Evolutionary conservation across 2,329 filamentous ascomycete genomes (phyloP).

Genomic region (Scleromitrula shiraiana): DNA sequence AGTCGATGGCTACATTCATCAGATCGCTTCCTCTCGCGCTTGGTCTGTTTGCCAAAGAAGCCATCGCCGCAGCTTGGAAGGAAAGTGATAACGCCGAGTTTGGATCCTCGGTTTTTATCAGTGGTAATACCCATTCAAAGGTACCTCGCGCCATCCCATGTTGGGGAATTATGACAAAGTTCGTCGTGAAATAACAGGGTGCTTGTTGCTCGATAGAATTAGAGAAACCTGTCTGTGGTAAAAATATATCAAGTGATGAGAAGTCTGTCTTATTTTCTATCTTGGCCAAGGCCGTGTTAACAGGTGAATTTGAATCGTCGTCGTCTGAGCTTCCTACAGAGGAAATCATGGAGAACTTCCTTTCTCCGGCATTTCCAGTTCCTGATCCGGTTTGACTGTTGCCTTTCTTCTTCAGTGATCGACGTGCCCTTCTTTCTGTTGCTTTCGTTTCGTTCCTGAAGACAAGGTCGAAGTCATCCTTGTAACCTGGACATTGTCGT

Average conservation of each 20-base stretch:
- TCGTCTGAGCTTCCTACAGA: not conserved
- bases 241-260: not conserved
- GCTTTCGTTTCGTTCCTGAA: slow-evolving; percentile 66
- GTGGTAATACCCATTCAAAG: slow-evolving; percentile 50
- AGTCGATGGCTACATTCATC: slow-evolving; percentile 37
- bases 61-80: slow-evolving; percentile 52
- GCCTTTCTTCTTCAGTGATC: slow-evolving; percentile 40
- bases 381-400: not conserved
- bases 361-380: not conserved
- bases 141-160: slow-evolving; percentile 46
- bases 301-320: not conserved
- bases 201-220: slow-evolving; percentile 47
- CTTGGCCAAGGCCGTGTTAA: not conserved
- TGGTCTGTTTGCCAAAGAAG: slow-evolving; percentile 46
- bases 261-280: slow-evolving; percentile 25
- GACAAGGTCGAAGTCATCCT: slow-evolving; percentile 63
- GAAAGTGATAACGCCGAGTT: slow-evolving; percentile 45
- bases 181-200: slow-evolving; percentile 51
- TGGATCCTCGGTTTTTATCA: slow-evolving; percentile 39
- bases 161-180: slow-evolving; percentile 49
- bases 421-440: slow-evolving; percentile 54
- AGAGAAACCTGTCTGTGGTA: slow-evolving; percentile 25
- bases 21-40: slow-evolving; percentile 27
- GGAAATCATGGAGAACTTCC: slow-evolving; percentile 5
- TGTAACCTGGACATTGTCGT: slow-evolving; percentile 58